Evolutionary conservation across 495 filamentous ascomycete genomes (phyloP).

Genomic region (Hyaloscypha finlandica): DNA sequence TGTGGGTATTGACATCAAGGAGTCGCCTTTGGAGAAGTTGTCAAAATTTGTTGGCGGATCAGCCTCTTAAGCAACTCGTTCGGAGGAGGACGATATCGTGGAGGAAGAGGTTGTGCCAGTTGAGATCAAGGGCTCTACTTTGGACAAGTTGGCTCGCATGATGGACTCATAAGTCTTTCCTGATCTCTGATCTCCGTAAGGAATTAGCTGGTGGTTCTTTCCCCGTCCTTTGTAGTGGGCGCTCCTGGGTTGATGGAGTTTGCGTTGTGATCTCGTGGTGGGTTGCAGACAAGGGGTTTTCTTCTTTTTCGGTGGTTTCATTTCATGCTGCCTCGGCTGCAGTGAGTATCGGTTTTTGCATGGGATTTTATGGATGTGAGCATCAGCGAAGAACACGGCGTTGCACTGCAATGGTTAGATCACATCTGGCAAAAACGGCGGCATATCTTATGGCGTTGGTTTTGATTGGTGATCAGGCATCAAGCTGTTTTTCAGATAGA

Average conservation of each 20-base stretch:
- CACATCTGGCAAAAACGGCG: not conserved
- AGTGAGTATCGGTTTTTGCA: not conserved
- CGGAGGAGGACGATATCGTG: not conserved
- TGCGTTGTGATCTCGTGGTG: not conserved
- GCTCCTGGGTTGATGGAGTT: not conserved
- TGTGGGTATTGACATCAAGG: not conserved
- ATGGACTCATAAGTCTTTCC: not conserved
- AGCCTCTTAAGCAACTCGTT: not conserved
- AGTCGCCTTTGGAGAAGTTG: conserved; percentile 5
- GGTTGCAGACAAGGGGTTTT: not conserved
- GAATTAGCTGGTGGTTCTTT: not conserved
- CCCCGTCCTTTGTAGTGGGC: not conserved
- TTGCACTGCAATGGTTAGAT: not conserved
- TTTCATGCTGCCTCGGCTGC: not conserved
- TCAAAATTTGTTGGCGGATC: not conserved
- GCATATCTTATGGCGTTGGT: not conserved
- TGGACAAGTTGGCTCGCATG: conserved; percentile 6
- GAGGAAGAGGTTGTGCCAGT: not conserved
- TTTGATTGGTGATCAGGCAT: not conserved
- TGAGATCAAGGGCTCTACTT: conserved; percentile 3
- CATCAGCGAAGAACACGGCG: not conserved
- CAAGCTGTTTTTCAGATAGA: not conserved
- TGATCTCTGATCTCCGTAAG: not conserved
- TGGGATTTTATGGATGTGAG: not conserved
- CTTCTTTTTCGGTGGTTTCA: not conserved